A percentile compares a stretch with the other conserved stretches of the same genome.
Conservation (phyloP, 2,329 filamentous ascomycete species). For the Aureobasidium namibiae region DNA sequence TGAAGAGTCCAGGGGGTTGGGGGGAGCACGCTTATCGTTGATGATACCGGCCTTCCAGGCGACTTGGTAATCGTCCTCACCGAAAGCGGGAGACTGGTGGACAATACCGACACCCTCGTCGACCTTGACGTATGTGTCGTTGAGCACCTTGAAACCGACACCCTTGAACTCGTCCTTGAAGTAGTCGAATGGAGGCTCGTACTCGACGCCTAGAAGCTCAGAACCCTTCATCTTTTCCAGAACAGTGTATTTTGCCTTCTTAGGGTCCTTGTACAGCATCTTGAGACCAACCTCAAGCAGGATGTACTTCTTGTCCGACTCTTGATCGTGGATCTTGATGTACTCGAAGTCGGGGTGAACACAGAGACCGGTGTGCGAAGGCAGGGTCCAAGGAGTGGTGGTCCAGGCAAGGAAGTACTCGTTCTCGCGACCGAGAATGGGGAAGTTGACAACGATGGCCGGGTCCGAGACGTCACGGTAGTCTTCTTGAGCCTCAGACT, state of each 20-base stretch:
- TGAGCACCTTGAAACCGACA: constrained; percentile 70
- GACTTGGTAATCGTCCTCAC: constrained; percentile 91
- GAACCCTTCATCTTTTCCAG: constrained; percentile 71
- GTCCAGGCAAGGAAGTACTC: constrained; percentile 80
- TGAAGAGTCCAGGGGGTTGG: constrained; percentile 80
- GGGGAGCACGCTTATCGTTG: constrained; percentile 66
- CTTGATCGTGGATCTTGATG: constrained; percentile 75
- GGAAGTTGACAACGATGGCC: constrained; percentile 80
- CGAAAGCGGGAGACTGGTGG: constrained; percentile 86
- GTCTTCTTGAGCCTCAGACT: constrained; percentile 91
- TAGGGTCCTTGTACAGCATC: constrained; percentile 87
- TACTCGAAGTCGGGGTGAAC: constrained; percentile 80
- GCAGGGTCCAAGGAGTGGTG: constrained; percentile 80
- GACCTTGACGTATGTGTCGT: constrained; percentile 76
- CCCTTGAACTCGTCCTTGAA: constrained; percentile 86
- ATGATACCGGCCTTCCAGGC: constrained; percentile 70
- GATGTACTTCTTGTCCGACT: constrained; percentile 74
- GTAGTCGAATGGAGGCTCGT: constrained; percentile 82
- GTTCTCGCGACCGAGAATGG: constrained; percentile 63
- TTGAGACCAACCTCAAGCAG: constrained; percentile 72
- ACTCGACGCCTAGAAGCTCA: constrained; percentile 81
- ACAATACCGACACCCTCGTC: constrained; percentile 91
- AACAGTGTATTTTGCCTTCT: constrained; percentile 87
- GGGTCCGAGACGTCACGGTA: constrained; percentile 91
- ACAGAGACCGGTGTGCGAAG: constrained; percentile 69